Base-by-base conservation (phyloP, 768 basidiomycete genomes). In the Rhizopogon sp. region DNA sequence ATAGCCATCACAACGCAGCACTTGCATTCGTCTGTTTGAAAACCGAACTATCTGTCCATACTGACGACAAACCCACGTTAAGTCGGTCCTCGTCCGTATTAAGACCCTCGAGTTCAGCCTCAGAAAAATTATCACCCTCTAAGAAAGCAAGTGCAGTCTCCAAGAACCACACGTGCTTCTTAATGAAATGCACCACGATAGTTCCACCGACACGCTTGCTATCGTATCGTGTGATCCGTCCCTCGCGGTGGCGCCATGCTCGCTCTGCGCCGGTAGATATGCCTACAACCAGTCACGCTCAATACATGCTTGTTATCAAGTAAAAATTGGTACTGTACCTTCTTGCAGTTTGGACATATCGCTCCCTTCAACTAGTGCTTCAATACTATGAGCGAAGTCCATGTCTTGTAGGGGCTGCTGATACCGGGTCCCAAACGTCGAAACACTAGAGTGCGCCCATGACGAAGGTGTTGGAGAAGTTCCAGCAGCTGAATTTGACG, bases 121-220 rank as follows among this genome's bases (percentile, higher is more conserved):
- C 84, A 9, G 83, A 85, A 55, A 80, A 72, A 56, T 92, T 87
- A 31, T 85, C 82, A n/a, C 85, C 82, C 52, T 89, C 91, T 29
- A 98, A 75, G 25, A 99, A 75, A 16, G 93, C 93, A 10, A 93
- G 72, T 10, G 93, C 91, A 5, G 95, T 91, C 74, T 99, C 96
- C 61, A 94, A 70, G 72, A 90, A 98, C 96, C 96, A 99, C 74
- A 90, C 88, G 60, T 91, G 85, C 69, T 92, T 88, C 84, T 98
- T 99, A 78, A 99, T 88, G 68, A 92, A 98, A 73, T 99, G 96
- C 50, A 99, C 93, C 20, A 93, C 90, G 44, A 95, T 80, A 2
- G 96, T 99, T 5, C 96, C 97, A 3, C 96, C 96, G 8, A 93
- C 82, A 20, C 88, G 85, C 56, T 79, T 74, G 43, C 77, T 77